Conservation (phyloP, 2,329 filamentous ascomycete species). For the Parascedosporium putredinis region DNA sequence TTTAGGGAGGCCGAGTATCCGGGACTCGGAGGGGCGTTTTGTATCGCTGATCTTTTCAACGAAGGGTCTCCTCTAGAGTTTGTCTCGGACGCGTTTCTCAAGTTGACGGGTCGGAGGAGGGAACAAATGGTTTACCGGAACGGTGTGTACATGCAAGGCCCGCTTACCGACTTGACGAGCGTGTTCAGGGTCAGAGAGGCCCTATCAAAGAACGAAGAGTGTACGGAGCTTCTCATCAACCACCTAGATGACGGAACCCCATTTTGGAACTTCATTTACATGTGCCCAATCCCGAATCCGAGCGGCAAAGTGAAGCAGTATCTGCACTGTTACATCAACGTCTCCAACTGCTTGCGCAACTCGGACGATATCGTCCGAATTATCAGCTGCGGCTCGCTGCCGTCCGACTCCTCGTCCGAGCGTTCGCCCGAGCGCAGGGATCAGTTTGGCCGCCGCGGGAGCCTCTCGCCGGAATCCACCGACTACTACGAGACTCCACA, state of each 20-base stretch:
- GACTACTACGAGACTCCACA: conserved; percentile 15
- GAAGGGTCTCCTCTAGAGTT: conserved; percentile 39
- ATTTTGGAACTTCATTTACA: conserved; percentile 47
- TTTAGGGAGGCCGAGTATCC: conserved; percentile 29
- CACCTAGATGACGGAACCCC: conserved; percentile 39
- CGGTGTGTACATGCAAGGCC: conserved; percentile 39
- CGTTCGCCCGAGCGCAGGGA: not conserved
- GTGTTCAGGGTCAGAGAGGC: conserved; percentile 30
- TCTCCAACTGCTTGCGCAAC: conserved; percentile 41
- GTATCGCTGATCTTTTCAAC: conserved; percentile 39
- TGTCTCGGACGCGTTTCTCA: conserved; percentile 40
- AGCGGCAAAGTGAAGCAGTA: conserved; percentile 39
- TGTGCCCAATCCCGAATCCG: conserved; percentile 38
- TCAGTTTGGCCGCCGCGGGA: not conserved
- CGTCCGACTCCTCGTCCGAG: not conserved
- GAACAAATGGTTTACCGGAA: conserved; percentile 37
- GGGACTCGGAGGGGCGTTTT: conserved; percentile 49
- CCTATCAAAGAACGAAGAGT: conserved; percentile 31
- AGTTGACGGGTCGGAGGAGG: conserved; percentile 38
- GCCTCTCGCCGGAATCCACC: not conserved
- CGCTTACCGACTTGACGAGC: conserved; percentile 30
- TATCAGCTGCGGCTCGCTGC: conserved; percentile 18
- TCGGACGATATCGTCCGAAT: conserved; percentile 39
- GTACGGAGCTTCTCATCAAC: conserved; percentile 39
- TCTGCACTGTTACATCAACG: conserved; percentile 47